Conservation (phyloP, 1,284 basidiomycete species). For the Leccinum proximum region DNA sequence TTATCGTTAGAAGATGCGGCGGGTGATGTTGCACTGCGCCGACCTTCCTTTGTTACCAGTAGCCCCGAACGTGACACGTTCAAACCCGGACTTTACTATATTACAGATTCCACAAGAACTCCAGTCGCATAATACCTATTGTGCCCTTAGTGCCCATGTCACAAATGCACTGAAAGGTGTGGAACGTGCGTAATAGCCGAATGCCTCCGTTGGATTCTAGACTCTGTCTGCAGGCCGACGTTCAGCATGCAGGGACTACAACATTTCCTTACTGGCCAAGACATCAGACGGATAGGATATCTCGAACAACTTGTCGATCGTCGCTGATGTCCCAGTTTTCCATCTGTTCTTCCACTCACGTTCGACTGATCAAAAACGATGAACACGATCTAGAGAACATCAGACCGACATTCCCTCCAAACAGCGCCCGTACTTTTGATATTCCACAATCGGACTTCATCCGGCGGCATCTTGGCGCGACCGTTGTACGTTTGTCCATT, state of each 20-base stretch:
- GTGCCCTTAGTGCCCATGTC: slow-evolving; percentile 53
- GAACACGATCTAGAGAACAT: slow-evolving; percentile 19
- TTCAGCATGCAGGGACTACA: slow-evolving; percentile 8
- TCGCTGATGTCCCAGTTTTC: slow-evolving; percentile 37
- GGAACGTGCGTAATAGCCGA: slow-evolving; percentile 52
- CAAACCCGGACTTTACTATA: slow-evolving; percentile 52
- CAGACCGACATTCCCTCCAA: slow-evolving; percentile 32
- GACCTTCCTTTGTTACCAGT: slow-evolving; percentile 50
- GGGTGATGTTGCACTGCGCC: slow-evolving; percentile 12
- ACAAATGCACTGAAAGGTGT: slow-evolving; percentile 62
- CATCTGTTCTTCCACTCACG: slow-evolving; percentile 47
- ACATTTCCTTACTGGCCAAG: slow-evolving; percentile 39
- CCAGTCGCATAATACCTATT: slow-evolving; percentile 43
- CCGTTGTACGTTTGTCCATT: slow-evolving; percentile 23
- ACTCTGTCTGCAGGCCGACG: slow-evolving; percentile 22
- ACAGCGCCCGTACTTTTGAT: slow-evolving; percentile 31
- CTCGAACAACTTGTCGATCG: slow-evolving; percentile 52
- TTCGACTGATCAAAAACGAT: slow-evolving; percentile 23
- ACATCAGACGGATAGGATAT: slow-evolving; percentile 33
- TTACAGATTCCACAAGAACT: slow-evolving; percentile 61
- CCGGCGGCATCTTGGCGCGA: slow-evolving; percentile 24
- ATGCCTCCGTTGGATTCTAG: slow-evolving; percentile 29
- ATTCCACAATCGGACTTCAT: slow-evolving; percentile 29
- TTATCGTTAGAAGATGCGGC: slow-evolving; percentile 5
- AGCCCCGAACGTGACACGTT: slow-evolving; percentile 50